Evolutionary conservation across 1,284 basidiomycete genomes (phyloP).

Genomic region (Apiotrichum sp.): DNA sequence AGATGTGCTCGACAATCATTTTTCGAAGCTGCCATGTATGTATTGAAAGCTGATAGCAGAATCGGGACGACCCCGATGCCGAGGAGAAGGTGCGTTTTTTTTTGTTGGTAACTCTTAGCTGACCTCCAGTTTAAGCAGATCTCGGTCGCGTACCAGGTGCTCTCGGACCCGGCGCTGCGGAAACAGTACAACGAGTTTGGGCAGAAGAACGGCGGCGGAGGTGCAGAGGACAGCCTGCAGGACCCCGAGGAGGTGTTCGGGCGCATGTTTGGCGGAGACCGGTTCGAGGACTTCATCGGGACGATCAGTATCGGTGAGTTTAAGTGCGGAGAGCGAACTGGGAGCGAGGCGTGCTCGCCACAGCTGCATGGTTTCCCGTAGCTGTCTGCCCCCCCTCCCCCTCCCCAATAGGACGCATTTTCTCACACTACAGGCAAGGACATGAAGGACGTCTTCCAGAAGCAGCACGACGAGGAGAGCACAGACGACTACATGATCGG

Average conservation of each 20-base stretch:
- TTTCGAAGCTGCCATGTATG: no score
- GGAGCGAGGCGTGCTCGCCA: constrained; percentile 8
- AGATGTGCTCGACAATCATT: neutral
- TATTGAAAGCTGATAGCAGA: constrained; percentile 50
- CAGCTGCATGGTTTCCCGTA: neutral
- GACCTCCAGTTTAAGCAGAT: constrained; percentile 65
- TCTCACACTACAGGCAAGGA: constrained; percentile 64
- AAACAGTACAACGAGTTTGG: constrained; percentile 86
- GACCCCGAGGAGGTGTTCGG: constrained; percentile 87
- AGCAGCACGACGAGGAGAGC: constrained; percentile 66
- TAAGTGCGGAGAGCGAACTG: no score
- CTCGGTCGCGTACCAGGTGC: constrained; percentile 73
- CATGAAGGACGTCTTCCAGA: constrained; percentile 96
- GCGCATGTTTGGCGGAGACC: constrained; percentile 68
- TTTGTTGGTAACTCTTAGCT: constrained; percentile 29
- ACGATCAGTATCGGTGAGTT: constrained; percentile 47
- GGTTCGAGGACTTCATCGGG: constrained; percentile 51
- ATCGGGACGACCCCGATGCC: constrained; percentile 83
- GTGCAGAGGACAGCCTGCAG: constrained; percentile 40
- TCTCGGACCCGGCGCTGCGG: constrained; percentile 77
- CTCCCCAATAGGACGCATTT: neutral
- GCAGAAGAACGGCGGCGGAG: constrained; percentile 45
- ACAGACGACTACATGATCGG: constrained; percentile 32
- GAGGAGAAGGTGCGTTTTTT: constrained; percentile 60
- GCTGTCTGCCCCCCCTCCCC: no score